Percentiles rank a stretch among this genome's conserved stretches.
Conservation (phyloP, 805 yeast genomes). For the Schwanniomyces vanrijiae region DNA sequence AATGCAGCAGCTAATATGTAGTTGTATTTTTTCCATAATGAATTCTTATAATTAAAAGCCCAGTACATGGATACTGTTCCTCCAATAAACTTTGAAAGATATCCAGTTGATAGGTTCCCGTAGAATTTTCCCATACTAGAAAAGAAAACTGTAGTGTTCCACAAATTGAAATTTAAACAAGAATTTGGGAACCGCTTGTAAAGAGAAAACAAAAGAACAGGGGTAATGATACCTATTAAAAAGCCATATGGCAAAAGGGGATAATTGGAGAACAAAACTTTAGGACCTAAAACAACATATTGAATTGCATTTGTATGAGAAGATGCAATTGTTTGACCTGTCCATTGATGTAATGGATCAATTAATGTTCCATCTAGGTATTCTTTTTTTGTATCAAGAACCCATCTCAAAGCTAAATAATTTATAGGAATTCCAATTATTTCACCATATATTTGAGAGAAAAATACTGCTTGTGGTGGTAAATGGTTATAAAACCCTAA, state of each 20-base stretch:
- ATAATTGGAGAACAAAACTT: slow-evolving; percentile 36
- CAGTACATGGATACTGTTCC: slow-evolving; percentile 46
- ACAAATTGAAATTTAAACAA: slow-evolving; percentile 21
- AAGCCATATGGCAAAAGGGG: slow-evolving; percentile 43
- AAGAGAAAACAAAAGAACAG: slow-evolving; percentile 25
- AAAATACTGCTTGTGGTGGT: slow-evolving; percentile 48
- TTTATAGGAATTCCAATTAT: slow-evolving; percentile 49
- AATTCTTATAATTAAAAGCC: slow-evolving; percentile 31
- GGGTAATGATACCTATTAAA: slow-evolving; percentile 34
- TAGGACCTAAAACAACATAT: slow-evolving; percentile 46
- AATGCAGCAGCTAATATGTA: slow-evolving; percentile 49
- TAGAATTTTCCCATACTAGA: slow-evolving; percentile 44
- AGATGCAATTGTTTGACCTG: slow-evolving; percentile 39
- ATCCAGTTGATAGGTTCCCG: slow-evolving; percentile 47
- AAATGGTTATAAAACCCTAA: slow-evolving; percentile 51
- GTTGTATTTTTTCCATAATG: slow-evolving; percentile 39
- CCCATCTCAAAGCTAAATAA: slow-evolving; percentile 46
- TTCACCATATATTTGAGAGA: slow-evolving; percentile 50
- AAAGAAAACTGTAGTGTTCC: slow-evolving; percentile 46
- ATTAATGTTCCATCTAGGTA: slow-evolving; percentile 27
- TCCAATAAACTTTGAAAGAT: slow-evolving; percentile 41
- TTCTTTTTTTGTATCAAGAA: slow-evolving; percentile 31
- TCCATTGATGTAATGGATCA: slow-evolving; percentile 49
- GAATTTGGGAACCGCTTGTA: slow-evolving; percentile 22
- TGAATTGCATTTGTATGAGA: slow-evolving; percentile 46